A percentile compares a stretch with the other conserved stretches of the same genome.
Evolutionary conservation across 192 early-diverging fungal genomes (phyloP).

Genomic region (Rhizophagus sp.): DNA sequence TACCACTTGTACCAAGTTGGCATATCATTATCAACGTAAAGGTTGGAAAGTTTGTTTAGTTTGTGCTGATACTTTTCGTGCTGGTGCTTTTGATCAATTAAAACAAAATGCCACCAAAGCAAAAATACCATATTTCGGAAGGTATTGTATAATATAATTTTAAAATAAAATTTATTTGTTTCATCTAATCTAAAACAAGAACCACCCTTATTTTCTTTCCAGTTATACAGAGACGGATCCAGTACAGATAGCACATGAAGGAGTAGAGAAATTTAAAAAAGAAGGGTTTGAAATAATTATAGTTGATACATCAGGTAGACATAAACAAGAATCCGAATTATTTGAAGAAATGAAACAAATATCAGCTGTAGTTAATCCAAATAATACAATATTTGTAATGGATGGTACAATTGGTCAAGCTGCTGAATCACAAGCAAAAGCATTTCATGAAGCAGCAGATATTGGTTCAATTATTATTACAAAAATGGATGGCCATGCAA

Average conservation of each 20-base stretch:
- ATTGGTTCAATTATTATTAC: constrained; percentile 97
- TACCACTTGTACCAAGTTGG: constrained; percentile 93
- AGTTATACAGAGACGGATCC: constrained; percentile 94
- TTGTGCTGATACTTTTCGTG: constrained; percentile 96
- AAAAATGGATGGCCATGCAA: constrained; percentile 99
- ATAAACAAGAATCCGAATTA: constrained; percentile 91
- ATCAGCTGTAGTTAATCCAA: constrained; percentile 77
- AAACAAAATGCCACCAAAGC: constrained; percentile 98
- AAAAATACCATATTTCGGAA: constrained; percentile 95
- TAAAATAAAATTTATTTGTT: neutral
- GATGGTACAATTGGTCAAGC: constrained; percentile 98
- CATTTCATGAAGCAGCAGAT: constrained; percentile 89
- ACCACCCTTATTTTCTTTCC: neutral
- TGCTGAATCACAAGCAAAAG: constrained; percentile 88
- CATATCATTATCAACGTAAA: constrained; percentile 88
- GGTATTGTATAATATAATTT: constrained; percentile 32
- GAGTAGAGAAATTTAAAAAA: constrained; percentile 90
- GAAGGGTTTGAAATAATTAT: constrained; percentile 96
- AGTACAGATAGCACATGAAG: constrained; percentile 86
- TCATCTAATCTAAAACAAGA: neutral
- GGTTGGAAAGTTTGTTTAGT: constrained; percentile 92
- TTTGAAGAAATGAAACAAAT: constrained; percentile 98
- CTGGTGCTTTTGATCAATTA: constrained; percentile 97
- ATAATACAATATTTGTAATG: constrained; percentile 96
- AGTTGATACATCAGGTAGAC: constrained; percentile 97